phyloP scores from a whole-genome alignment of 176 grass and related monocot species.

The Calamus simplicifolius region DNA sequence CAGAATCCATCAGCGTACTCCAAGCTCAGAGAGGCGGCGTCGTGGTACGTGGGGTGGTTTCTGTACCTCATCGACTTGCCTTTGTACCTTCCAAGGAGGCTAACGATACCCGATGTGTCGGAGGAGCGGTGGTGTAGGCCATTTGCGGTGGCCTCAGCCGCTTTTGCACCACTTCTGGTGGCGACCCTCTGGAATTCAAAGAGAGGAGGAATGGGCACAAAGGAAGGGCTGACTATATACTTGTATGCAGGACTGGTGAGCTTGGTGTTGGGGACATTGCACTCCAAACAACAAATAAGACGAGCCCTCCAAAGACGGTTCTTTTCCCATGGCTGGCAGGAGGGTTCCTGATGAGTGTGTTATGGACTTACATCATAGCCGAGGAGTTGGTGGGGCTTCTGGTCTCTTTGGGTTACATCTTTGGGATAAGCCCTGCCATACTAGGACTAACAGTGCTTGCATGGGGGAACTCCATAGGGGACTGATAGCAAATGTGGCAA shows the following conservation, averaged over 20 bases:
- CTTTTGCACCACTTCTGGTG: neutral
- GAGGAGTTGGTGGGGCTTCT: neutral
- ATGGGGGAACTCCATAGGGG: slow-evolving; percentile 1
- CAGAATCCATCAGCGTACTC: neutral
- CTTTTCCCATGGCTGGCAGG: neutral
- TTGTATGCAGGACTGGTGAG: neutral
- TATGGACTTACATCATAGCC: neutral
- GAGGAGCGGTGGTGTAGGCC: slow-evolving; percentile 1
- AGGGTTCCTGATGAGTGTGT: slow-evolving; percentile 2
- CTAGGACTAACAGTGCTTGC: neutral
- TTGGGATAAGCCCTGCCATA: neutral
- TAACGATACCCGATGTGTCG: neutral
- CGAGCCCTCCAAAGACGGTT: neutral
- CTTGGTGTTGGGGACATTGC: neutral
- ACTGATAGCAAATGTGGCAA: slow-evolving; percentile 5
- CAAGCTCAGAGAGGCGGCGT: neutral
- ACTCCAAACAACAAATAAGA: slow-evolving; percentile 1
- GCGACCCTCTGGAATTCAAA: neutral
- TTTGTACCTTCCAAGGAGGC: neutral
- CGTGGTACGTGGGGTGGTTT: neutral
- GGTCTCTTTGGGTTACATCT: neutral
- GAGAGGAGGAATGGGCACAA: neutral
- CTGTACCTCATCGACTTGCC: neutral
- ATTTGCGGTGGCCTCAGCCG: neutral
- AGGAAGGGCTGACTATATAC: neutral